Conservation (phyloP, 2,329 filamentous ascomycete species). For the Macrophomina phaseolina region DNA sequence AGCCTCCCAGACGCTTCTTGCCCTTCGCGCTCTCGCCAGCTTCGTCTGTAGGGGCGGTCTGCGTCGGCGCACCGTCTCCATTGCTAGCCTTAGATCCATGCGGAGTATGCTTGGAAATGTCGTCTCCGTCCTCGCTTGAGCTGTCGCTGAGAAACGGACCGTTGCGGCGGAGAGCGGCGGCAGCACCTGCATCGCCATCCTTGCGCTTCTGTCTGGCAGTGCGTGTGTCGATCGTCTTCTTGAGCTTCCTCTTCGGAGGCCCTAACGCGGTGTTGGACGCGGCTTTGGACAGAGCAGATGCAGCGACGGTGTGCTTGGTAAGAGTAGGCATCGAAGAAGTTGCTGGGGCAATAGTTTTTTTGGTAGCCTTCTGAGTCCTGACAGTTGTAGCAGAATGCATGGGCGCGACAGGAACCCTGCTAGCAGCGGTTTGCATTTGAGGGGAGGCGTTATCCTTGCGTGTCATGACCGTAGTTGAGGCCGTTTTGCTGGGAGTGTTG, state of each 20-base stretch:
- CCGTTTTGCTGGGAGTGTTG: not conserved
- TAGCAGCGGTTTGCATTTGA: not conserved
- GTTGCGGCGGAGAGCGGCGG: not conserved
- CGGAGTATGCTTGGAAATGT: too few species aligned
- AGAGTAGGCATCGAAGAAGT: too few species aligned
- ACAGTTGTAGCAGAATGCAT: not conserved
- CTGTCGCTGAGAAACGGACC: not conserved
- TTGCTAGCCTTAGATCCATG: not conserved
- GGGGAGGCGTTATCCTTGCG: too few species aligned
- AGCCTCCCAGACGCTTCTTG: too few species aligned
- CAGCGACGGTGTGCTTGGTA: not conserved
- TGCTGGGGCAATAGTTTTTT: not conserved
- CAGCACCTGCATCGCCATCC: not conserved
- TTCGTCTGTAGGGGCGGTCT: too few species aligned
- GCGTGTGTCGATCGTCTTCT: slow-evolving; percentile 1
- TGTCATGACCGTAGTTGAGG: not conserved
- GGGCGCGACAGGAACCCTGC: not conserved
- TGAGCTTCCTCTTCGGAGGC: slow-evolving; percentile 1
- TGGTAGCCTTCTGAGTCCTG: not conserved
- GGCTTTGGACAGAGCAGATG: not conserved
- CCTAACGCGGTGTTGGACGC: not conserved
- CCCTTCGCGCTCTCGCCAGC: too few species aligned
- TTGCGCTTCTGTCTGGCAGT: not conserved
- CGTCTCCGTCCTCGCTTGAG: not conserved
- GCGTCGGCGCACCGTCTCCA: not conserved